phyloP scores from a whole-genome alignment of 257 asterid genomes.

The Nicotiana tabacum region DNA sequence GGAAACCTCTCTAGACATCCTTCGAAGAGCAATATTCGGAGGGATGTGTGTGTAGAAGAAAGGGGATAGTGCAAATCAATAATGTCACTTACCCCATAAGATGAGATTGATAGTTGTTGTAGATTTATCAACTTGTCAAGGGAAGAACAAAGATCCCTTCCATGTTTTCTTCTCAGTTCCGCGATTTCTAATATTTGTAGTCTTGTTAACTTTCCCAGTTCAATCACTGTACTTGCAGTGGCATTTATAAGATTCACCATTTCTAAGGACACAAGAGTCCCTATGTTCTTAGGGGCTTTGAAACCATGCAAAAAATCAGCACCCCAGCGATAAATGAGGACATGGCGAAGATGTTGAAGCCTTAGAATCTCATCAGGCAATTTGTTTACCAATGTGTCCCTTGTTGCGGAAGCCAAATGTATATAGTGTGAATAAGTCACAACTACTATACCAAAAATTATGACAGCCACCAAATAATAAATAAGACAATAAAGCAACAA shows the following conservation, averaged over 20 bases:
- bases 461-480: no score
- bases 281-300: slow-evolving; percentile 14
- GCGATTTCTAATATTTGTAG: slow-evolving; percentile 17
- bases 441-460: no score
- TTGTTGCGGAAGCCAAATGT: no score
- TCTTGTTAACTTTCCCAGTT: slow-evolving; percentile 20
- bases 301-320: not conserved
- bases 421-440: no score
- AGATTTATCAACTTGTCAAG: slow-evolving; percentile 19
- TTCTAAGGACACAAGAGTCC: slow-evolving; percentile 13
- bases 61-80: slow-evolving; percentile 9
- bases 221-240: not conserved
- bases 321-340: slow-evolving; percentile 1
- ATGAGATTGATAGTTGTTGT: not conserved
- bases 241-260: slow-evolving; percentile 10
- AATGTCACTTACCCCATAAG: not conserved
- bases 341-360: slow-evolving; percentile 14
- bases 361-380: slow-evolving; percentile 19
- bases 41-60: slow-evolving; percentile 3
- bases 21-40: not conserved
- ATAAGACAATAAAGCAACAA: no score
- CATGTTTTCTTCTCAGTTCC: slow-evolving; percentile 22
- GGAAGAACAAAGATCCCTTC: slow-evolving; percentile 19
- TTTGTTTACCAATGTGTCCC: slow-evolving; percentile 11
- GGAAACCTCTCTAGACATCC: slow-evolving; percentile 20